Evolutionary conservation across 306 rosid genomes (phyloP).

Genomic region (Quercus alba): DNA sequence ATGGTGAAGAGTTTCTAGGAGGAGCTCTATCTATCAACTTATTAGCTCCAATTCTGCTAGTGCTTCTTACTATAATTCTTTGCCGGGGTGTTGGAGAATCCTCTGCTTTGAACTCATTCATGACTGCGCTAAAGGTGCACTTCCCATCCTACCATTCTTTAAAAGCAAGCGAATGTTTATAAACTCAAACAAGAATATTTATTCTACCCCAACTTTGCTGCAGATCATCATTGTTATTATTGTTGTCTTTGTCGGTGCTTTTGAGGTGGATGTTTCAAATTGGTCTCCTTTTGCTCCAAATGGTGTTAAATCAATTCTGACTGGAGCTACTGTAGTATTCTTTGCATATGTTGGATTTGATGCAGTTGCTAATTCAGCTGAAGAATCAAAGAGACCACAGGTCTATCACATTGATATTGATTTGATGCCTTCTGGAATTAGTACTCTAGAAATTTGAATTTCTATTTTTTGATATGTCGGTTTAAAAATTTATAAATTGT

Average conservation of each 20-base stretch:
- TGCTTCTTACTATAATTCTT: conserved; percentile 67
- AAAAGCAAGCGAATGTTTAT: conserved; percentile 11
- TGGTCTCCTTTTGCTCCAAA: conserved; percentile 97
- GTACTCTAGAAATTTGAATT: conserved; percentile 5
- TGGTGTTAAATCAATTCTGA: conserved; percentile 63
- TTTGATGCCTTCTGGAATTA: conserved; percentile 13
- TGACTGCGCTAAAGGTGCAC: conserved; percentile 85
- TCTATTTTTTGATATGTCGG: background rate
- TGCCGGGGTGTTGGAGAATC: conserved; percentile 86
- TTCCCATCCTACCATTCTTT: conserved; percentile 12
- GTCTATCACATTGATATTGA: conserved; percentile 35
- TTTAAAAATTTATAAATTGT: background rate
- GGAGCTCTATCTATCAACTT: conserved; percentile 70
- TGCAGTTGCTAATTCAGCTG: conserved; percentile 99
- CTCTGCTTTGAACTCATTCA: conserved; percentile 68
- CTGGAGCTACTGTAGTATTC: conserved; percentile 96
- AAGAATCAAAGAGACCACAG: conserved; percentile 95
- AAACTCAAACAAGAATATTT: conserved; percentile 4
- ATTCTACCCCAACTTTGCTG: conserved; percentile 28
- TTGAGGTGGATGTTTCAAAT: conserved; percentile 89
- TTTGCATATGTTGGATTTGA: conserved; percentile 99
- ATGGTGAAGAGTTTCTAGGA: conserved; percentile 72
- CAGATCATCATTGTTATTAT: conserved; percentile 75
- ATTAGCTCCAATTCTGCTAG: conserved; percentile 83
- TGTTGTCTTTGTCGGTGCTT: conserved; percentile 76